Conservation (phyloP, 805 yeast species). For the Candida maltosa region DNA sequence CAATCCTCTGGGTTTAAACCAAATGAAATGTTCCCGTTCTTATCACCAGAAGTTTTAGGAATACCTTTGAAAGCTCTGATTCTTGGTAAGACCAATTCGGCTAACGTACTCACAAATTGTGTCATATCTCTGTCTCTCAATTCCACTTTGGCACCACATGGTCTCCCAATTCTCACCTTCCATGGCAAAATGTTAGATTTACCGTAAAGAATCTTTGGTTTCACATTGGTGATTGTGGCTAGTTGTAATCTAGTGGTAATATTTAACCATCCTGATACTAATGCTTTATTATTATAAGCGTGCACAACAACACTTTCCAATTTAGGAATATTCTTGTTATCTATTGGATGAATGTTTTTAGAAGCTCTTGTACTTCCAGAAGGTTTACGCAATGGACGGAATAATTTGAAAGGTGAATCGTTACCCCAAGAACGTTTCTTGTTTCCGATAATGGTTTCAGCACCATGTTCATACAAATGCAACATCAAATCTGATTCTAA, state of each 20-base stretch:
- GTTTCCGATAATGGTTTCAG: conserved; percentile 52
- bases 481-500: conserved; percentile 75
- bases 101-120: conserved; percentile 80
- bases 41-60: conserved; percentile 74
- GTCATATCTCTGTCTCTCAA: conserved; percentile 77
- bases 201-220: conserved; percentile 71
- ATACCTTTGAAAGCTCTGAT: conserved; percentile 84
- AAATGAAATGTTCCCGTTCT: conserved; percentile 79
- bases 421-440: conserved; percentile 85
- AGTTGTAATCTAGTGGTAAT: conserved; percentile 75
- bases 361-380: conserved; percentile 71
- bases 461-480: conserved; percentile 70
- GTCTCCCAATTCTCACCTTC: conserved; percentile 83
- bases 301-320: conserved; percentile 67
- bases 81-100: conserved; percentile 91
- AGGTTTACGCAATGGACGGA: conserved; percentile 77
- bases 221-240: conserved; percentile 91
- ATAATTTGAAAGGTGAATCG: conserved; percentile 81
- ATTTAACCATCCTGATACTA: conserved; percentile 66
- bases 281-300: conserved; percentile 72
- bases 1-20: conserved; percentile 79
- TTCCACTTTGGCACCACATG: conserved; percentile 85
- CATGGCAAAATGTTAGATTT: conserved; percentile 79
- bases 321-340: conserved; percentile 68
- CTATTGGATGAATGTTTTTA: conserved; percentile 67